A percentile compares a stretch with the other conserved stretches of the same genome.
These are phyloP conservation scores for Venturia asperata DNA, from an alignment of 2,329 filamentous ascomycete species.

Conservation along the genomic window DNA sequence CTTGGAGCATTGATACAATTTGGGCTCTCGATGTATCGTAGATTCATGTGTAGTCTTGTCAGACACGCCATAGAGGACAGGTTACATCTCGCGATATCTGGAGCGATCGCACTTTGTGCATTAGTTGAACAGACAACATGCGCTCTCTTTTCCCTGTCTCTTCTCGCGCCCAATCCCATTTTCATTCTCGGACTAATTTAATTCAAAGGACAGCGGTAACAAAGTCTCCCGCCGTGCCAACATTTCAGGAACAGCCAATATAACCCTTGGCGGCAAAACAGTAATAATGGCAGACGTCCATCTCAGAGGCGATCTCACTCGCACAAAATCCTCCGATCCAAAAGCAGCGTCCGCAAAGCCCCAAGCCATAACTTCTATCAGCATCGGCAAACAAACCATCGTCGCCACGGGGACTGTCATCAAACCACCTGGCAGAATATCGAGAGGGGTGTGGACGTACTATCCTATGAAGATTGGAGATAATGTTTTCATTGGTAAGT, in stretches of 20 bases:
- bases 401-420: constrained; percentile 71
- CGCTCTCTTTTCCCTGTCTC: neutral
- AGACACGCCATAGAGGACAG: neutral
- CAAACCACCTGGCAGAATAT: constrained; percentile 73
- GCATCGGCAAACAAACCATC: constrained; percentile 87
- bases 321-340: constrained; percentile 31
- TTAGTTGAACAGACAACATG: neutral
- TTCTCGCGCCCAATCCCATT: neutral
- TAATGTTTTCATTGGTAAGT: constrained; percentile 80
- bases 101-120: neutral
- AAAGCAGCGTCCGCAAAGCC: constrained; percentile 26
- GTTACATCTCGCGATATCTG: neutral
- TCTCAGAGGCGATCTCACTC: constrained; percentile 79
- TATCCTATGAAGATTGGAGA: constrained; percentile 90
- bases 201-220: constrained; percentile 80
- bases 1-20: neutral
- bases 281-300: constrained; percentile 94
- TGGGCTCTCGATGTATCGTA: neutral
- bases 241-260: constrained; percentile 93
- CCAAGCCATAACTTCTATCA: constrained; percentile 53
- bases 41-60: neutral
- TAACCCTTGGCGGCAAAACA: constrained; percentile 89
- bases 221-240: constrained; percentile 90
- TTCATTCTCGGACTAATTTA: neutral
- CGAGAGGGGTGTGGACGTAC: constrained; percentile 68